phyloP scores from a whole-genome alignment of 768 basidiomycete genomes.

The Podaxis sp. region DNA sequence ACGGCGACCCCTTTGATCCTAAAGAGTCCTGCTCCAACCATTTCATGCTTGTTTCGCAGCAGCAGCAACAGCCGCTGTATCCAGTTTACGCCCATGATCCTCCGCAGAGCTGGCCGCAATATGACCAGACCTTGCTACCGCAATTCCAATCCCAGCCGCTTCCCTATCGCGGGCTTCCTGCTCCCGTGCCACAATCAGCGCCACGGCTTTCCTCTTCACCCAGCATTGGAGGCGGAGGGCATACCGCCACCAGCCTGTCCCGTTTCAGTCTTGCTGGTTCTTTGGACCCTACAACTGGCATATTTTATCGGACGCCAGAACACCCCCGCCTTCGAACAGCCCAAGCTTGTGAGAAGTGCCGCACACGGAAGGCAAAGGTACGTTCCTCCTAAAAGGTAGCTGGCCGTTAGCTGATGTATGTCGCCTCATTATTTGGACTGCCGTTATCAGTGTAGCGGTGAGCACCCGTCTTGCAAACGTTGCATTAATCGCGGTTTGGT shows the following conservation, averaged over 20 bases:
- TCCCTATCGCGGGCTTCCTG: conserved; percentile 12
- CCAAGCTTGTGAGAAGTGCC: conserved; percentile 74
- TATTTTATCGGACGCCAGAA: conserved; percentile 61
- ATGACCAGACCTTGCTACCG: conserved; percentile 18
- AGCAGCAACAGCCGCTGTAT: conserved; percentile 3
- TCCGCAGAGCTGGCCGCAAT: conserved; percentile 24
- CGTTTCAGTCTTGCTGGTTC: conserved; percentile 44
- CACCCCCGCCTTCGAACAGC: conserved; percentile 64
- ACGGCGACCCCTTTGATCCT: conserved; percentile 4
- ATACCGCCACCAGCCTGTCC: conserved; percentile 2
- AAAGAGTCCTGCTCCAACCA: background rate
- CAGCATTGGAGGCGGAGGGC: conserved; percentile 13
- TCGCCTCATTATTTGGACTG: background rate
- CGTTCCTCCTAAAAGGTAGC: conserved; percentile 13
- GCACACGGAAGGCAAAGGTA: conserved; percentile 72
- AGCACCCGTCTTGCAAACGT: conserved; percentile 64
- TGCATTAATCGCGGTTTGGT: conserved; percentile 52
- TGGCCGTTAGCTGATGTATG: background rate
- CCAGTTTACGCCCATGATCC: conserved; percentile 8
- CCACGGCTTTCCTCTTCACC: conserved; percentile 25
- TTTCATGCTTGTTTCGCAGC: conserved; percentile 2
- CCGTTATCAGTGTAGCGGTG: conserved; percentile 57
- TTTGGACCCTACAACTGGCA: conserved; percentile 59
- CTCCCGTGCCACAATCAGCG: conserved; percentile 25
- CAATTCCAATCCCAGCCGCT: conserved; percentile 14